Evolutionary conservation across 352 stramenopile species (phyloP).

Genomic region (Blastocystis sp.): DNA sequence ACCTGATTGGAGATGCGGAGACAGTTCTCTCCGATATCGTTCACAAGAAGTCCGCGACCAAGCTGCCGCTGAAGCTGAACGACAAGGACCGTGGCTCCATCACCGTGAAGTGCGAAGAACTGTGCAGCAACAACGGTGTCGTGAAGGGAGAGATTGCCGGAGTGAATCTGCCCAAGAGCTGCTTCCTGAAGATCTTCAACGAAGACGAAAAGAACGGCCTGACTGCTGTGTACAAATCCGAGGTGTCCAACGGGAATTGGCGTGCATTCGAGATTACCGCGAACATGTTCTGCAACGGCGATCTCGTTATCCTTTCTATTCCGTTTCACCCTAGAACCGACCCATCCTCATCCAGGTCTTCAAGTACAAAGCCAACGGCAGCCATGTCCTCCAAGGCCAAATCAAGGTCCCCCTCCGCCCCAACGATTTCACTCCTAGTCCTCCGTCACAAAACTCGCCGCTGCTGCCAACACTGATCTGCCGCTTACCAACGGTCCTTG

Average conservation of each 20-base stretch:
- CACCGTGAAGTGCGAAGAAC: constrained; percentile 48
- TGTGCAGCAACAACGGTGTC: background rate
- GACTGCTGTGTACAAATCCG: constrained; percentile 17
- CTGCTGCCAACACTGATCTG: background rate
- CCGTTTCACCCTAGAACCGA: constrained; percentile 7
- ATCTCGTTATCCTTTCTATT: background rate
- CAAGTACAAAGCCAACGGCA: constrained; percentile 23
- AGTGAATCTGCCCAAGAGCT: constrained; percentile 2
- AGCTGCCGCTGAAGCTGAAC: background rate
- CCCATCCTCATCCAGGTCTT: constrained; percentile 31
- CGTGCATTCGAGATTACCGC: constrained; percentile 10
- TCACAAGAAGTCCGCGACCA: constrained; percentile 2
- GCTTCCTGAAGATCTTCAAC: constrained; percentile 45
- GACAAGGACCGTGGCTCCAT: background rate
- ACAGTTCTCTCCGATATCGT: constrained; percentile 47
- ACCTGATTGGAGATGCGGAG: constrained; percentile 23
- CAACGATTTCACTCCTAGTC: background rate
- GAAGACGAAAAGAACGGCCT: constrained; percentile 20
- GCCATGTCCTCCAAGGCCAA: constrained; percentile 3
- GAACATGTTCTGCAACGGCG: constrained; percentile 35
- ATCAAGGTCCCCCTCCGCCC: background rate
- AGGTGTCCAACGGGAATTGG: constrained; percentile 17
- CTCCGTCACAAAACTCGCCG: background rate
- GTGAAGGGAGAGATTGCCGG: background rate
- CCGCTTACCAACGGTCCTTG: background rate